Percentiles rank a stretch among this genome's conserved stretches.
These are phyloP conservation scores for Naganishia albida DNA, from an alignment of 1,284 basidiomycete species.

Conservation along the genomic window DNA sequence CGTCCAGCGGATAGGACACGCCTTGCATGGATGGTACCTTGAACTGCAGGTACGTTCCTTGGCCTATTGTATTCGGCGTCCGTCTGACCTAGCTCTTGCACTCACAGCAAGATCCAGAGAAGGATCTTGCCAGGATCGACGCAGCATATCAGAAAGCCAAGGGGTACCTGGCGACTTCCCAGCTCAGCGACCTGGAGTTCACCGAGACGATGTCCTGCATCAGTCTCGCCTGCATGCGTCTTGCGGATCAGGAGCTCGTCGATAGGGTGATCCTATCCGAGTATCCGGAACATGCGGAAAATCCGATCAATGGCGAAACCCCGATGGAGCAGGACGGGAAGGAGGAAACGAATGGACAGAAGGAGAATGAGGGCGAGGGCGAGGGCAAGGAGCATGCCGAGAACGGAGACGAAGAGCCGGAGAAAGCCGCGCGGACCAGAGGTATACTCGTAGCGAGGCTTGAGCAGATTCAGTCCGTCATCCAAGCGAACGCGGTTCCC, in stretches of 20 bases:
- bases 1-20: constrained; percentile 85
- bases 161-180: constrained; percentile 64
- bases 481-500: constrained; percentile 38
- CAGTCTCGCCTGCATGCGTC: constrained; percentile 76
- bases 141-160: constrained; percentile 30
- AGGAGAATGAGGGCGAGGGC: constrained; percentile 57
- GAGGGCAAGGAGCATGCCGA: constrained; percentile 44
- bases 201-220: constrained; percentile 92
- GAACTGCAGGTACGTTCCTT: constrained; percentile 73
- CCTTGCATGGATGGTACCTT: constrained; percentile 84
- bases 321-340: background rate
- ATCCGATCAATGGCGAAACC: too few species aligned
- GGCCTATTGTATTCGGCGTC: background rate
- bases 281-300: constrained; percentile 26
- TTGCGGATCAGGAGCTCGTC: constrained; percentile 66
- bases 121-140: constrained; percentile 20
- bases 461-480: constrained; percentile 6
- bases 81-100: background rate
- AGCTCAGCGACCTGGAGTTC: constrained; percentile 88
- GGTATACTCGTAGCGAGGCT: constrained; percentile 15
- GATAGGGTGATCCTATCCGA: constrained; percentile 50
- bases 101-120: constrained; percentile 21
- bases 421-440: constrained; percentile 13
- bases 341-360: constrained; percentile 37
- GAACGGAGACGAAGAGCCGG: constrained; percentile 55